Evolutionary conservation across 805 yeast genomes (phyloP), one percentile per base, ranked within the genome.

Genomic region (Starmera amethionina): DNA sequence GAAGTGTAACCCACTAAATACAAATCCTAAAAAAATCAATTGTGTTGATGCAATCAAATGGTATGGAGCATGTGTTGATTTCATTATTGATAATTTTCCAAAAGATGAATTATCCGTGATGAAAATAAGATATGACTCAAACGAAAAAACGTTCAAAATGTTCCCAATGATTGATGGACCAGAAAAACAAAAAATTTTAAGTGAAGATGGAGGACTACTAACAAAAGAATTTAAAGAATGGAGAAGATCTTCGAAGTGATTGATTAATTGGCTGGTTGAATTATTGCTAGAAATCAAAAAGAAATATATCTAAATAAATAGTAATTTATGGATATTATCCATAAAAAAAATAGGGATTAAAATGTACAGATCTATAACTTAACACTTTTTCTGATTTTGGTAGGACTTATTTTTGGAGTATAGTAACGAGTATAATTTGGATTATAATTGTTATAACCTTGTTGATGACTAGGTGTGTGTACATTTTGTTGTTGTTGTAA

Each of bases 11-110:
- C 71, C 73, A 2, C 48, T 64, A 2, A 51, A 61, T 50, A 62
- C 51, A 44, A 64, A 63, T 37, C 66, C 65, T 14, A 57, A 56
- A 19, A 70, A 67, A 39, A 76, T 85, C 59, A 77, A 77, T 52
- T 90, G 95, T 48, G 73, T 79, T 59, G 86, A 79, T 41, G 79
- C 90, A 8, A 66, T 90, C 38, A 84, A 80, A 51, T 93, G 94
- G 77, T 84, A 86, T 59, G 90, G 90, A 4, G 88, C 93, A 0
- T 72, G 82, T 15, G 65, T 86, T 40, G 86, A 84, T 42, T 88
- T 96, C 96, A 56, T 90, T 30, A 65, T 65, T 34, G 69, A 68
- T 18, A 60, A 62, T 19, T 63, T 81, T 15, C 81, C 85, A 11
- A 63, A 67, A 27, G 74, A 73, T 34, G 77, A 77, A 43, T 58